Percentiles rank a stretch among this genome's conserved stretches.
These are phyloP conservation scores for Phaeosphaeria sp. DNA, from an alignment of 2,329 filamentous ascomycete genomes.

Conservation along the genomic window DNA sequence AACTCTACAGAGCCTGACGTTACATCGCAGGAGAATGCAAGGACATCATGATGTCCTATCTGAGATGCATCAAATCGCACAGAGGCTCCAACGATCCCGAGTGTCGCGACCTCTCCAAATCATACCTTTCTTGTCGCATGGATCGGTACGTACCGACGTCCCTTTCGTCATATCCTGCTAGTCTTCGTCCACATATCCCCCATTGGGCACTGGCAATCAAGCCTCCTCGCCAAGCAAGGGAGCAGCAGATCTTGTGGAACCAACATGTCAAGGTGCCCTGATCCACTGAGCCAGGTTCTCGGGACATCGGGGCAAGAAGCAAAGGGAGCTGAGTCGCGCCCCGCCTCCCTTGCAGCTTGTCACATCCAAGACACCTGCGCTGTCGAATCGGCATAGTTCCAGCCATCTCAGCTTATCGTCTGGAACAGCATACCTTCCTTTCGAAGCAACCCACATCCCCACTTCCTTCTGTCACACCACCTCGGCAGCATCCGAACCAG, in stretches of 20 bases:
- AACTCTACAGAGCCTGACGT: conserved; percentile 19
- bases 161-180: conserved; percentile 19
- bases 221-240: conserved; percentile 24
- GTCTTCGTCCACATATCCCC: conserved; percentile 9
- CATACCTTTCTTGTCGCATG: conserved; percentile 92
- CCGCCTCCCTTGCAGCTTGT: conserved; percentile 30
- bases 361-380: conserved; percentile 34
- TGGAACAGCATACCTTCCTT: conserved; percentile 17
- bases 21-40: conserved; percentile 82
- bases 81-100: conserved; percentile 85
- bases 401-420: conserved; percentile 21
- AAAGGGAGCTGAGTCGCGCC: conserved; percentile 31
- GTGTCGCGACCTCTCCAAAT: conserved; percentile 85
- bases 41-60: conserved; percentile 81
- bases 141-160: conserved; percentile 70
- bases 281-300: conserved; percentile 31
- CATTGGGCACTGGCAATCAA: conserved; percentile 10
- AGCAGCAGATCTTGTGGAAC: conserved; percentile 34
- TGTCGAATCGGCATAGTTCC: conserved; percentile 28
- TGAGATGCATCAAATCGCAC: conserved; percentile 84
- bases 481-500: conserved; percentile 31
- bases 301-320: conserved; percentile 18
- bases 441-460: conserved; percentile 22
- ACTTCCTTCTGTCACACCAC: conserved; percentile 29
- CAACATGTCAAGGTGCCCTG: conserved; percentile 37